Conservation (phyloP, 1,139 yeast species). For the Citeromyces siamensis region DNA sequence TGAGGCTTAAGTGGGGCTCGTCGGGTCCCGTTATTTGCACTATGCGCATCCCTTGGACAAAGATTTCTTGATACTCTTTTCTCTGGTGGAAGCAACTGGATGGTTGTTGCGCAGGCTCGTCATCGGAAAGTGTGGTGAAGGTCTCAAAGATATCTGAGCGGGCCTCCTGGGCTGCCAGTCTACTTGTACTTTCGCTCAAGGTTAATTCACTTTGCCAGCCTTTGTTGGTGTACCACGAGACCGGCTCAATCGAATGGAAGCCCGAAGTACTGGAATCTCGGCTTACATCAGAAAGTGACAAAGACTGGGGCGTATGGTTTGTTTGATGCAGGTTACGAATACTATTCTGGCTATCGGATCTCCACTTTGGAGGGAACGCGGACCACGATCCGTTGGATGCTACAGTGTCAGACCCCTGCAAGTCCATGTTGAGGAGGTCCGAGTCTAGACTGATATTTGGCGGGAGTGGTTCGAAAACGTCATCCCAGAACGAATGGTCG, state of each 20-base stretch:
- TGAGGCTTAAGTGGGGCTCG: neutral
- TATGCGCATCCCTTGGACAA: neutral
- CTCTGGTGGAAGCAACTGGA: too few species aligned
- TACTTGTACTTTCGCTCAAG: too few species aligned
- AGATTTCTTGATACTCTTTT: neutral
- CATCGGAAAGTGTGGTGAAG: neutral
- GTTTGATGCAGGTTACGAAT: neutral
- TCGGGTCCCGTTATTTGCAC: neutral
- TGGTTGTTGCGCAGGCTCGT: neutral
- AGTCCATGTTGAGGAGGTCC: neutral
- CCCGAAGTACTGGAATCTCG: neutral
- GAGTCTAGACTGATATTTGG: neutral
- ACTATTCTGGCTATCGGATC: neutral
- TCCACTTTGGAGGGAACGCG: neutral
- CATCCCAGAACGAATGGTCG: neutral
- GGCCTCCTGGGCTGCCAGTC: too few species aligned
- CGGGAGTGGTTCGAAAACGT: neutral
- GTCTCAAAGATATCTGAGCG: neutral
- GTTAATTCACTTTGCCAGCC: neutral
- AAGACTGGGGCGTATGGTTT: neutral
- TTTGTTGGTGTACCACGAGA: neutral
- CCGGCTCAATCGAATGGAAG: neutral
- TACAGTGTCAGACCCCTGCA: neutral
- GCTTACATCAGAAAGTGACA: neutral
- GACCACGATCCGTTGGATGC: neutral